Conservation (phyloP, 805 yeast species). For the Barnettozyma sp. region DNA sequence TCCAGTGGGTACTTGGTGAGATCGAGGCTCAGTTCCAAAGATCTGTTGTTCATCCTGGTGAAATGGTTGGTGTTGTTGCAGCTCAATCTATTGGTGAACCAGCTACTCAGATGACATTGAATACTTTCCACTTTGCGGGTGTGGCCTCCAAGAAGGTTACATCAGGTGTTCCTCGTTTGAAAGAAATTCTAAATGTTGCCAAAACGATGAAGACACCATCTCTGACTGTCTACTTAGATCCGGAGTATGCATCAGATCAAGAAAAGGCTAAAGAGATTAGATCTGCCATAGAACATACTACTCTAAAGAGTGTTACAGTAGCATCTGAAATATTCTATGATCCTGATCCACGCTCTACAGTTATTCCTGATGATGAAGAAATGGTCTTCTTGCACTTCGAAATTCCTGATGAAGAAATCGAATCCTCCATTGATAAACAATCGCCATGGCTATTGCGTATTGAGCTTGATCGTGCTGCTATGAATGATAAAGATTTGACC, state of each 20-base stretch:
- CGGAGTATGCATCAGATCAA: slow-evolving; percentile 77
- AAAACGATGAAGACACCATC: slow-evolving; percentile 99
- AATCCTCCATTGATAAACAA: slow-evolving; percentile 87
- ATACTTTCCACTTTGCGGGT: slow-evolving; percentile 97
- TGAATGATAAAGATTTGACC: slow-evolving; percentile 95
- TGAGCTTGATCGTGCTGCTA: slow-evolving; percentile 96
- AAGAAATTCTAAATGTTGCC: slow-evolving; percentile 97
- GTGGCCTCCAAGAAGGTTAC: slow-evolving; percentile 94
- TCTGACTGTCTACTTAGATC: slow-evolving; percentile 82
- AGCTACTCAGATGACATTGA: slow-evolving; percentile 95
- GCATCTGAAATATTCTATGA: slow-evolving; percentile 96
- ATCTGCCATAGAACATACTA: slow-evolving; percentile 95
- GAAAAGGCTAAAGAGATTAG: slow-evolving; percentile 93
- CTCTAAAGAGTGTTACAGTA: slow-evolving; percentile 90
- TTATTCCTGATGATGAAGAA: slow-evolving; percentile 92
- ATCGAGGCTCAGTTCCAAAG: slow-evolving; percentile 89
- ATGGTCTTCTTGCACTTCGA: slow-evolving; percentile 96
- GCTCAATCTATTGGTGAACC: slow-evolving; percentile 98
- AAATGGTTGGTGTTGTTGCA: slow-evolving; percentile 96
- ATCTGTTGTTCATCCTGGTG: slow-evolving; percentile 93
- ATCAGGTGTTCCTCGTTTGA: slow-evolving; percentile 94
- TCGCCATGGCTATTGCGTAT: slow-evolving; percentile 97
- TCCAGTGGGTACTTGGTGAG: slow-evolving; percentile 94
- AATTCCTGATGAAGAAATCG: slow-evolving; percentile 96
- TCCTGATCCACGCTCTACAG: slow-evolving; percentile 97